Base-by-base conservation (phyloP, 148 eudicot species). In the Rhododendron williamsianum region DNA sequence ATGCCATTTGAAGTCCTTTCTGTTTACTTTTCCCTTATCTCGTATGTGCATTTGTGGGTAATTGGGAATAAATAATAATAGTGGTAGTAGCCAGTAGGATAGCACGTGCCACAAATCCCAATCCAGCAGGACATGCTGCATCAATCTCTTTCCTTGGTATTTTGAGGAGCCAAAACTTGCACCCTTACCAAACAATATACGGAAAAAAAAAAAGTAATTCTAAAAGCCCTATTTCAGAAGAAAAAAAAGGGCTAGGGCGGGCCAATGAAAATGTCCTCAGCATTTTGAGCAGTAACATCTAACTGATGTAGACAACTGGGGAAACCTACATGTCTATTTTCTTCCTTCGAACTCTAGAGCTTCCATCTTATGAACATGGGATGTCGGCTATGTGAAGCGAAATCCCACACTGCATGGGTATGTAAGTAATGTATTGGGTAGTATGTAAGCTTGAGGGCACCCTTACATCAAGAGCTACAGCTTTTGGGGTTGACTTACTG, bases 331-430 rank as follows among this genome's bases (percentile, higher is more conserved):
- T 12, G 51, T 6, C 45, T 46, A 43, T 77, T 43, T 77, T 77
- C 80, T 77, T 77, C 52, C 80, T 43, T 77, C 6, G 25, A 43
- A 41, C 12, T 43, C 27, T 43, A 9, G 51, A 77, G 30, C 80
- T 77, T 76, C 46, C 11, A 74, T 74, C 78, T 36, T 19, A 74
- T 16, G 78, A 35, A 74, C 78, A 74, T 74, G 78, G 78, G 25
- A 73, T 16, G 41, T 35, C 19, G 11, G 74, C 36, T 69, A 10
- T 3, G 74, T 27, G 38, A 30, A 69, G 36, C 74, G 1, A 69
- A 69, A 69, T 69, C 72, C 33, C 33, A 23, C 27, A 23, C 11
- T 9, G 72, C 72, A 27, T 12, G 18, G 76, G 76, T 71, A 30
- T 30, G 18, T 27, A 71, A 71, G 76, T 33, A 58, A 0, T 58